A percentile compares a stretch with the other conserved stretches of the same genome.
These are phyloP conservation scores for Solanum pennellii DNA, from an alignment of 257 asterid genomes.

Conservation along the genomic window DNA sequence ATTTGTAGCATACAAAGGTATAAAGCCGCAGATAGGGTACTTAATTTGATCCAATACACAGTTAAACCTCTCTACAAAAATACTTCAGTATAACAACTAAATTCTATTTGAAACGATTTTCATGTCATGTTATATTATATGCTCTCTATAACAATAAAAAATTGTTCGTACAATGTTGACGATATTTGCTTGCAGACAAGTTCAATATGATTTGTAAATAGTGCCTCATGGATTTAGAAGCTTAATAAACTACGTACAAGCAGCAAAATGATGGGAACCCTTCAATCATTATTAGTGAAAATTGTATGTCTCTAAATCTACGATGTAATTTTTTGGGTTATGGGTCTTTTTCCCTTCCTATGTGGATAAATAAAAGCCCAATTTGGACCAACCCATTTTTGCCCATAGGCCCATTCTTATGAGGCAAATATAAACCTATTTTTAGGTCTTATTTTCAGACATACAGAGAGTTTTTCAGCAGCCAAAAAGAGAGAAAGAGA, in stretches of 20 bases:
- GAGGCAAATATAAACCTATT: too few species aligned
- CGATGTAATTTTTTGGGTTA: too few species aligned
- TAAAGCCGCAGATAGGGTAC: background rate
- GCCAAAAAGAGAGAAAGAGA: too few species aligned
- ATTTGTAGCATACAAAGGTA: constrained; percentile 25
- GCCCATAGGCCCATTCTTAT: too few species aligned
- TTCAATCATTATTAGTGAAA: constrained; percentile 59
- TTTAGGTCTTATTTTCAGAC: too few species aligned
- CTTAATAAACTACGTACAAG: constrained; percentile 72
- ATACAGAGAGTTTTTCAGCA: too few species aligned
- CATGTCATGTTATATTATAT: background rate
- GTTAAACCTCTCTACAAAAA: background rate
- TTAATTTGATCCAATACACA: background rate
- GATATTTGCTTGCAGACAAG: constrained; percentile 36
- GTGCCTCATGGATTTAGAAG: constrained; percentile 74
- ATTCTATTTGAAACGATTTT: background rate
- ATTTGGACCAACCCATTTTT: too few species aligned
- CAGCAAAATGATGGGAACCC: constrained; percentile 61
- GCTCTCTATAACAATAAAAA: background rate
- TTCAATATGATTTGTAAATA: constrained; percentile 2
- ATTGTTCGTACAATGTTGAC: too few species aligned
- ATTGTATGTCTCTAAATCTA: constrained; percentile 27
- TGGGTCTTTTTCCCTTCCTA: too few species aligned
- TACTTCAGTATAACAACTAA: background rate
- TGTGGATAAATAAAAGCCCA: too few species aligned